phyloP scores from a whole-genome alignment of 192 early-diverging fungal genomes.

The Entomortierella chlamydospora region DNA sequence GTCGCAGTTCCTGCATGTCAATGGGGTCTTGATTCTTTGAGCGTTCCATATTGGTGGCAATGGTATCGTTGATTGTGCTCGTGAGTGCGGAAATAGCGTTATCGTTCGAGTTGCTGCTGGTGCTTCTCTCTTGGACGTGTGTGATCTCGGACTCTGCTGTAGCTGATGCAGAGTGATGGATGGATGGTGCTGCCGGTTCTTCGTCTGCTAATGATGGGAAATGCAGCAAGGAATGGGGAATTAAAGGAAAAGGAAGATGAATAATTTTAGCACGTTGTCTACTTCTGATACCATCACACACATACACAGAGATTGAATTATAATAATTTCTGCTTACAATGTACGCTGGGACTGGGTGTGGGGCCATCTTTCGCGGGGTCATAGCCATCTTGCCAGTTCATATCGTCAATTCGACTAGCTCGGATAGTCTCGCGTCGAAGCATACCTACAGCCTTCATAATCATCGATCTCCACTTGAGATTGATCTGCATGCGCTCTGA shows the following conservation, averaged over 20 bases:
- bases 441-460: slow-evolving; percentile 54
- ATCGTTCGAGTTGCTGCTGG: neutral
- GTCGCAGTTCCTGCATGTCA: slow-evolving; percentile 33
- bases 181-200: slow-evolving; percentile 19
- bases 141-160: slow-evolving; percentile 24
- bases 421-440: slow-evolving; percentile 51
- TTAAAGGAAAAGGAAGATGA: neutral
- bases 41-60: slow-evolving; percentile 8
- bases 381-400: slow-evolving; percentile 48
- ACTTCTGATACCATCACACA: too few species aligned
- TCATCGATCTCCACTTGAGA: slow-evolving; percentile 55
- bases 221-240: neutral
- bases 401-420: slow-evolving; percentile 23
- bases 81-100: neutral
- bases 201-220: slow-evolving; percentile 21
- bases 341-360: neutral
- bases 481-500: slow-evolving; percentile 53
- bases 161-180: slow-evolving; percentile 35
- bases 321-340: neutral
- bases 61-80: neutral
- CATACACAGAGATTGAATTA: neutral
- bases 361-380: slow-evolving; percentile 37
- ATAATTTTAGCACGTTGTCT: neutral
- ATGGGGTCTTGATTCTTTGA: neutral
- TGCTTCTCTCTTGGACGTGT: slow-evolving; percentile 18